Conservation (phyloP, 2,329 filamentous ascomycete genomes). For the Trichoderma harzianum region DNA sequence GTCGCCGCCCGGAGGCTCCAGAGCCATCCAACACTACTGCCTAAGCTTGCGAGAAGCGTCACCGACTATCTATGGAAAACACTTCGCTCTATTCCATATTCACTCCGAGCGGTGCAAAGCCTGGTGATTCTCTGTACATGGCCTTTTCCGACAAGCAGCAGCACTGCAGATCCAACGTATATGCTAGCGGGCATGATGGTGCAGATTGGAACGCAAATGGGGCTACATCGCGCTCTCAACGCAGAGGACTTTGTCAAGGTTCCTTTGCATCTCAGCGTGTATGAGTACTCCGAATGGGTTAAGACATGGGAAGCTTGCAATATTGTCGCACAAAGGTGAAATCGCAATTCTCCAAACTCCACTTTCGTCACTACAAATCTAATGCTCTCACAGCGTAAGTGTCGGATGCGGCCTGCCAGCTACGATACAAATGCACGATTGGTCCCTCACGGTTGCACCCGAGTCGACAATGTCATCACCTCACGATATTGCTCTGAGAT, state of each 20-base stretch:
- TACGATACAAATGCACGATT: slow-evolving; percentile 12
- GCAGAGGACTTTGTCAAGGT: slow-evolving; percentile 13
- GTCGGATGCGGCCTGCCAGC: slow-evolving; percentile 9
- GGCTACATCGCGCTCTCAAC: neutral
- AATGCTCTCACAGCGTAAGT: neutral
- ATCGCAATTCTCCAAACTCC: neutral
- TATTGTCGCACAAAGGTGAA: slow-evolving; percentile 8
- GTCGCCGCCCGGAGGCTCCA: slow-evolving; percentile 4
- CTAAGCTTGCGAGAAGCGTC: slow-evolving; percentile 4
- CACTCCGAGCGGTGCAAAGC: slow-evolving; percentile 1
- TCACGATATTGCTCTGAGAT: slow-evolving; percentile 3
- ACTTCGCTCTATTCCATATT: slow-evolving; percentile 7
- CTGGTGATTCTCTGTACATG: neutral
- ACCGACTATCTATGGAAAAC: slow-evolving; percentile 1
- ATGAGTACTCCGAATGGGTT: slow-evolving; percentile 6
- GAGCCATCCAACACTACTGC: neutral
- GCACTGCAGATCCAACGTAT: slow-evolving; percentile 8
- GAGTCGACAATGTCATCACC: neutral
- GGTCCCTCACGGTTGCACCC: slow-evolving; percentile 8
- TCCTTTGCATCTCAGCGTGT: slow-evolving; percentile 3
- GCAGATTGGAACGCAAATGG: slow-evolving; percentile 10
- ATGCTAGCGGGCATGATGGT: slow-evolving; percentile 14
- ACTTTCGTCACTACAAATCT: neutral
- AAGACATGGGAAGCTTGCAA: slow-evolving; percentile 13
- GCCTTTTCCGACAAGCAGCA: slow-evolving; percentile 12